These are phyloP conservation scores for Paramecium tetraurelia DNA, from an alignment of 73 alveolate genomes.

Conservation along the genomic window DNA sequence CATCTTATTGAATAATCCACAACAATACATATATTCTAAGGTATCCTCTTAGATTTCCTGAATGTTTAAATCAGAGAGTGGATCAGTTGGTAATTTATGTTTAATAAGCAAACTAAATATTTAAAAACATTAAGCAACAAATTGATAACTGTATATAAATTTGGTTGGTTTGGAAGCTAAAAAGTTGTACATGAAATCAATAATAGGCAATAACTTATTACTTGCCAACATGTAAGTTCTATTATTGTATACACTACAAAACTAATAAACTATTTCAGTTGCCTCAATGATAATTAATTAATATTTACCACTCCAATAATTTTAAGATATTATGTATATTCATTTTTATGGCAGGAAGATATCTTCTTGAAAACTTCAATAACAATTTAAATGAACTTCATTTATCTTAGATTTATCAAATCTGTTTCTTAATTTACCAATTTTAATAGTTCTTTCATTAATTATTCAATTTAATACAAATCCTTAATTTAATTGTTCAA, in stretches of 20 bases:
- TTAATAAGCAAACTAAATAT: conserved; percentile 38
- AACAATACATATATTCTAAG: conserved; percentile 22
- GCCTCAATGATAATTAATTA: neutral
- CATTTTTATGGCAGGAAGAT: conserved; percentile 21
- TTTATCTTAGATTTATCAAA: neutral
- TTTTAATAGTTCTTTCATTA: conserved; percentile 19
- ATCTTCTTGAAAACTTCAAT: conserved; percentile 16
- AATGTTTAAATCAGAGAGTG: neutral
- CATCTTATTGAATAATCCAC: conserved; percentile 47
- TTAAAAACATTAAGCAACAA: conserved; percentile 40
- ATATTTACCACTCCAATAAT: conserved; percentile 26
- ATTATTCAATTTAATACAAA: neutral
- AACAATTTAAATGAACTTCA: conserved; percentile 19
- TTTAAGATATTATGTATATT: neutral
- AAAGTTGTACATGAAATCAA: conserved; percentile 42
- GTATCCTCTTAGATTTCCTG: conserved; percentile 1
- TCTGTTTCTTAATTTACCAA: neutral
- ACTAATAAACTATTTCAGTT: conserved; percentile 24
- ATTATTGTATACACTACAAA: neutral
- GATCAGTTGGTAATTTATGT: conserved; percentile 9
- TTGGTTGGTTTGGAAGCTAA: conserved; percentile 30
- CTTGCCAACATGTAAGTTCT: conserved; percentile 24
- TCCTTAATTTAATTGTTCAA: neutral
- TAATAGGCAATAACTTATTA: conserved; percentile 38
- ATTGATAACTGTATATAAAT: conserved; percentile 15